A percentile compares a stretch with the other conserved stretches of the same genome.
phyloP scores from a whole-genome alignment of 805 yeast species.

The Kodamaea kaohsiungensis region DNA sequence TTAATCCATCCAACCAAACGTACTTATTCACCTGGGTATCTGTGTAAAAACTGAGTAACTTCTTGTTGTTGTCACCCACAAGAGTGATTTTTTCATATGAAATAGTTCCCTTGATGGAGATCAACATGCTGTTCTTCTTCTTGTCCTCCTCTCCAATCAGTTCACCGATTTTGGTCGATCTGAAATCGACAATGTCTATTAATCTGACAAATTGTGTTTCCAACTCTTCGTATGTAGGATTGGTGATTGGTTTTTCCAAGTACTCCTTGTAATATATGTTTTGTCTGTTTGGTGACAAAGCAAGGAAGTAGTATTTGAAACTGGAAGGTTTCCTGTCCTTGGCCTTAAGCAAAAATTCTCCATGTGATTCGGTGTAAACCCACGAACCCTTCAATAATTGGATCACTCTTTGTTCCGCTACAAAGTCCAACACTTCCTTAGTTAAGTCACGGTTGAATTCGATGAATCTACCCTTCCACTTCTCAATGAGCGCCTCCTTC shows the following conservation, averaged over 20 bases:
- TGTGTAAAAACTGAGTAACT: constrained; percentile 60
- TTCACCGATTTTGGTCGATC: constrained; percentile 49
- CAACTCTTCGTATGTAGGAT: constrained; percentile 61
- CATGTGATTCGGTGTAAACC: constrained; percentile 67
- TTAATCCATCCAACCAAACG: constrained; percentile 80
- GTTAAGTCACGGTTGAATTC: constrained; percentile 52
- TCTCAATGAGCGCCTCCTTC: constrained; percentile 32
- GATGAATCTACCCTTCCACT: constrained; percentile 48
- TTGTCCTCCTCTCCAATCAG: constrained; percentile 43
- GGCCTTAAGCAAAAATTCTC: constrained; percentile 30
- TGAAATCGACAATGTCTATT: constrained; percentile 51
- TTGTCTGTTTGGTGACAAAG: constrained; percentile 67
- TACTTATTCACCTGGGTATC: constrained; percentile 68
- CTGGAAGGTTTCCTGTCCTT: constrained; percentile 19
- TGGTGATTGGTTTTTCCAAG: constrained; percentile 41
- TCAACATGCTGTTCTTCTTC: constrained; percentile 43
- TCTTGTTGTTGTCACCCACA: constrained; percentile 41
- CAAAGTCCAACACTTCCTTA: constrained; percentile 65
- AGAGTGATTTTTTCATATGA: constrained; percentile 58
- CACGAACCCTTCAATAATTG: constrained; percentile 77
- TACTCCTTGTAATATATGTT: constrained; percentile 62
- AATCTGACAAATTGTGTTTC: constrained; percentile 55
- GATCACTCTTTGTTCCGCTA: constrained; percentile 71
- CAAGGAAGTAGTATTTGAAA: constrained; percentile 51
- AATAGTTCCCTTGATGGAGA: constrained; percentile 59